These are phyloP conservation scores for Suhomyces atakaporum DNA, from an alignment of 1,139 yeast genomes.

Conservation along the genomic window DNA sequence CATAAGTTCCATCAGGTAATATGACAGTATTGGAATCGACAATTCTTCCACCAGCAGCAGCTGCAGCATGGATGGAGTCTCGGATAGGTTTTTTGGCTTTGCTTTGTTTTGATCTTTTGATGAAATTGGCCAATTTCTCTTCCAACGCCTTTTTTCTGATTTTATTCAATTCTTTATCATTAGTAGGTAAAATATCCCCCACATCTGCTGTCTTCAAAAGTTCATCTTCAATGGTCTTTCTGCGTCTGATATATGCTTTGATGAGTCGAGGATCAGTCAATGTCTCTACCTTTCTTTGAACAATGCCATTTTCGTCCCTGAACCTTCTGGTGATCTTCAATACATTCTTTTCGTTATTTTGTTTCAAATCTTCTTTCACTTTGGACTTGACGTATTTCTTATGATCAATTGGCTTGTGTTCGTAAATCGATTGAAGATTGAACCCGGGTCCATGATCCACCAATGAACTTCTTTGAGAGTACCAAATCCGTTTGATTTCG, in stretches of 20 bases:
- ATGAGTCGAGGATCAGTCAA: conserved; percentile 85
- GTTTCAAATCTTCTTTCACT: conserved; percentile 40
- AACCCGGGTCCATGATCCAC: conserved; percentile 39
- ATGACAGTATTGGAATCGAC: conserved; percentile 47
- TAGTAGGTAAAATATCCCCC: conserved; percentile 75
- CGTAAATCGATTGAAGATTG: conserved; percentile 32
- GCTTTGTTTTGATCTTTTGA: conserved; percentile 59
- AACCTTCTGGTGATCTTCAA: conserved; percentile 78
- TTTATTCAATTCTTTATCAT: conserved; percentile 81
- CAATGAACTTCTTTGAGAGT: conserved; percentile 71
- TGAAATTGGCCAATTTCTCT: conserved; percentile 81
- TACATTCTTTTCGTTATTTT: conserved; percentile 44
- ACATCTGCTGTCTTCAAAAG: conserved; percentile 56
- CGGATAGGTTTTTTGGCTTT: conserved; percentile 41
- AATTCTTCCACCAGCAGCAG: conserved; percentile 48
- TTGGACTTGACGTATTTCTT: conserved; percentile 31
- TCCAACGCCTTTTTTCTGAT: conserved; percentile 77
- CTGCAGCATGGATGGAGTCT: conserved; percentile 47
- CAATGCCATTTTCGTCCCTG: conserved; percentile 81
- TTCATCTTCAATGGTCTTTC: conserved; percentile 75
- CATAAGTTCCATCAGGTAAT: conserved; percentile 49
- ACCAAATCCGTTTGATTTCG: conserved; percentile 90
- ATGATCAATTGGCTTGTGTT: conserved; percentile 44
- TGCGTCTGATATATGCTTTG: conserved; percentile 77
- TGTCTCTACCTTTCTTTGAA: conserved; percentile 78